Conservation (phyloP, 495 filamentous ascomycete species). For the Aspergillus wentii region DNA sequence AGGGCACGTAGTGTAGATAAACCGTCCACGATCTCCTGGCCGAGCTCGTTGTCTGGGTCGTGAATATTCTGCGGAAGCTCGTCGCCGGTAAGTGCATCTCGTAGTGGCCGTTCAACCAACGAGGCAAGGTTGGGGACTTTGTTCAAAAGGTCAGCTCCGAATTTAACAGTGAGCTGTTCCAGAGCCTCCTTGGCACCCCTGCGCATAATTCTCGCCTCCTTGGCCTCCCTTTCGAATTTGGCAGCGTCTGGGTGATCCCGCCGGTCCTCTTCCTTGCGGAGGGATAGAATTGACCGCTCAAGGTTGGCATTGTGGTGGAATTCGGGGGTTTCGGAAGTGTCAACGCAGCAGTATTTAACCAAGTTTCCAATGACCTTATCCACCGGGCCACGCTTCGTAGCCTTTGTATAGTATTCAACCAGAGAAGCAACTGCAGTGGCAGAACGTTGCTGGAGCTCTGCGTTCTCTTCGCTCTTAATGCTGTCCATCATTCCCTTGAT, state of each 20-base stretch:
- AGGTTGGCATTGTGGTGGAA: constrained; percentile 73
- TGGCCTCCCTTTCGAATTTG: constrained; percentile 81
- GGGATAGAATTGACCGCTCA: constrained; percentile 75
- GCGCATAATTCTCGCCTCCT: constrained; percentile 78
- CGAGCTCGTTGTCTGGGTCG: constrained; percentile 63
- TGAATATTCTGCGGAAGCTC: constrained; percentile 66
- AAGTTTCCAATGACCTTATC: constrained; percentile 93
- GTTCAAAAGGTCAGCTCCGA: constrained; percentile 68
- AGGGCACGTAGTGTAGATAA: constrained; percentile 89
- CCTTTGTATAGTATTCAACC: constrained; percentile 77
- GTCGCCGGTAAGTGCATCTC: constrained; percentile 65
- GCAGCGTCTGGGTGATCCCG: constrained; percentile 86
- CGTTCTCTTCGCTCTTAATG: constrained; percentile 89
- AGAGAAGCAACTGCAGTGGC: constrained; percentile 74
- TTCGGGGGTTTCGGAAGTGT: constrained; percentile 95
- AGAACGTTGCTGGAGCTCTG: constrained; percentile 84
- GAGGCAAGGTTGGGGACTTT: constrained; percentile 73
- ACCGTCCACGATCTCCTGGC: constrained; percentile 89
- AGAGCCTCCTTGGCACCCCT: constrained; percentile 92
- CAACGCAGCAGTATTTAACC: constrained; percentile 93
- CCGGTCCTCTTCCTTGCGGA: constrained; percentile 94
- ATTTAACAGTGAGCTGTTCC: constrained; percentile 76
- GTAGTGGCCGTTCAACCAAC: constrained; percentile 77
- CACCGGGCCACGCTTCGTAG: constrained; percentile 71
- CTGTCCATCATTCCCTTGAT: constrained; percentile 99